Evolutionary conservation across 2,329 filamentous ascomycete species (phyloP).

Genomic region (Parastagonospora nodorum): DNA sequence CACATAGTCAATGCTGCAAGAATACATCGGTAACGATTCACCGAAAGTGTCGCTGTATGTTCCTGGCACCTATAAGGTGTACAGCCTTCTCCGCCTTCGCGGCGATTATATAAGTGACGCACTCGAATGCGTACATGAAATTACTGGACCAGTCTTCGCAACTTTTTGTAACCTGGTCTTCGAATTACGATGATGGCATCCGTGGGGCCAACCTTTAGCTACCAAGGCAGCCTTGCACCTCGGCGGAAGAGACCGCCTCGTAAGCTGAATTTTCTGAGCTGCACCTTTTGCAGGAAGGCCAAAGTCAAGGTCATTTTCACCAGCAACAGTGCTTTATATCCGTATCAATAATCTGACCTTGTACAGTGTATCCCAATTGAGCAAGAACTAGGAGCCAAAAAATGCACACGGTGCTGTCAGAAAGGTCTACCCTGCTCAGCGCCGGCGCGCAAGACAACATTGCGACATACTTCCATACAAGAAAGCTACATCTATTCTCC

Average conservation of each 20-base stretch:
- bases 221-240: neutral
- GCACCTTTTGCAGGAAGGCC: neutral
- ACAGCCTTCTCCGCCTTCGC: too few relatives aligned
- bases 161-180: neutral
- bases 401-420: neutral
- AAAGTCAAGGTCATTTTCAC: neutral
- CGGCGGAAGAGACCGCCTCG: neutral
- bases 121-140: too few relatives aligned
- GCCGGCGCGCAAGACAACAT: too few relatives aligned
- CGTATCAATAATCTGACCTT: neutral
- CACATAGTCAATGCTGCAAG: too few relatives aligned
- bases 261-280: constrained; percentile 1
- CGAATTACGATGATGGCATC: neutral
- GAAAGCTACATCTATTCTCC: neutral
- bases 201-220: neutral
- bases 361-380: neutral
- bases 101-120: neutral
- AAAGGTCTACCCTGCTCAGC: neutral
- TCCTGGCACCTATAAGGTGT: too few relatives aligned
- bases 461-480: neutral
- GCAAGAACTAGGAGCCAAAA: neutral
- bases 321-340: neutral
- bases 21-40: too few relatives aligned
- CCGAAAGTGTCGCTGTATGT: too few relatives aligned
- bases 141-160: too few relatives aligned